These are phyloP conservation scores for Kingdonia uniflora DNA, from an alignment of 164 flowering plant species.

Conservation along the genomic window DNA sequence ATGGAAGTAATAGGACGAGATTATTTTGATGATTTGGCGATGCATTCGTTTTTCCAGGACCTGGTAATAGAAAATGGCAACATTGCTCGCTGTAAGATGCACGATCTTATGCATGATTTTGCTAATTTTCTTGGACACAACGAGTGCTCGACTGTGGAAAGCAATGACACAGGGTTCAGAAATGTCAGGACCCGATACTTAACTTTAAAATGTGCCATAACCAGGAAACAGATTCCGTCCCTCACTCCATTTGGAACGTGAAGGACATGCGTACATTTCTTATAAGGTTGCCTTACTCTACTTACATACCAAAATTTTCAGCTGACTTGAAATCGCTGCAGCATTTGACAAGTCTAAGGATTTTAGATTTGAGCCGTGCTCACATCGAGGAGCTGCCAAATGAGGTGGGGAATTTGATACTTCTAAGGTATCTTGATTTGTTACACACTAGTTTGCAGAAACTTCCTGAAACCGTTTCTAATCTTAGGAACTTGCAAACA, in stretches of 20 bases:
- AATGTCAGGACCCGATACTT: not conserved
- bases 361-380: not conserved
- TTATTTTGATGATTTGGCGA: not conserved
- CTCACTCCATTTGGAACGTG: not conserved
- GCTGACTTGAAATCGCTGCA: not conserved
- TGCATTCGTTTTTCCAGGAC: constrained; percentile 7
- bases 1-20: constrained; percentile 2
- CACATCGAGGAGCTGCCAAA: not conserved
- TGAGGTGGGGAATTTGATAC: not conserved
- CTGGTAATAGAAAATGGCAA: not conserved
- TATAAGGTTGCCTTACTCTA: not conserved
- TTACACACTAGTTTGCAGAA: not conserved
- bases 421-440: constrained; percentile 3
- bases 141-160: not conserved
- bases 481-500: not conserved
- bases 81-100: constrained; percentile 3
- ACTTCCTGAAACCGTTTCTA: constrained; percentile 2
- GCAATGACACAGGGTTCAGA: not conserved
- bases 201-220: not conserved
- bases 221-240: not conserved
- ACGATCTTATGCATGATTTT: constrained; percentile 4
- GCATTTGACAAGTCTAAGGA: not conserved
- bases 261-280: not conserved
- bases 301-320: not conserved
- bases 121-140: not conserved